Base-by-base conservation (phyloP, 1,284 basidiomycete species). In the Calocybe gambosa region DNA sequence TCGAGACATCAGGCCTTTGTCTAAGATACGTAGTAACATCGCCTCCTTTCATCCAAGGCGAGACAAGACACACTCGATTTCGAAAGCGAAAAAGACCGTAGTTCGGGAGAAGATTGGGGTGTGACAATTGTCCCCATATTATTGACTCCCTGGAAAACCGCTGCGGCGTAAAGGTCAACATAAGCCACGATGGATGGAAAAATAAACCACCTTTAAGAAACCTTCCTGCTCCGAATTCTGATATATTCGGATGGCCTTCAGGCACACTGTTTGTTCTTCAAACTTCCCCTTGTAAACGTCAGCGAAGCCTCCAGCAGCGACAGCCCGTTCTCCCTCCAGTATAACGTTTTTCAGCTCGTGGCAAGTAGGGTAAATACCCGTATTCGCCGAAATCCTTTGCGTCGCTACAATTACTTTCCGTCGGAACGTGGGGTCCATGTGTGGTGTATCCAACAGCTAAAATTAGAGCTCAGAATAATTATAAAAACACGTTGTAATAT, bases 41-140 rank as follows among this genome's bases (percentile, higher is more conserved):
- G 10, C 56, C 58, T 29, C 50, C 50, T 23, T 52, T 34, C 55
- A 56, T 54, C 53, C 54, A 56, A 15, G 57, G 55, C 8, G 53
- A 52, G 13, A 58, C 49, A 19, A 55, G 45, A 15, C 49, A 50
- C 23, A 52, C 38, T 19, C 46, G 45, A 15, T 26, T 37, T 5
- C 44, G 20, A 19, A 51, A 41, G 28, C 46, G 46, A 40, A 50
- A 51, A 16, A 55, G 46, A 10, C 58, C 58, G 43, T 55, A 54
- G 33, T 55, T 53, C 4, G 55, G 58, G 5, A 59, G 45, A 9
- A 59, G 16, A 41, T 56, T 56, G 8, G 46, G 50, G 45, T 58
- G 36, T 13, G 36, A 38, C 21, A 38, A n/a, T 23, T 38, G 36
- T 20, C 36, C 36, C 36, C 36, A 38, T 1, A 56, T 21, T 12